Evolutionary conservation across 169 alveolate species (phyloP).

Genomic region (Perkinsus chesapeaki): DNA sequence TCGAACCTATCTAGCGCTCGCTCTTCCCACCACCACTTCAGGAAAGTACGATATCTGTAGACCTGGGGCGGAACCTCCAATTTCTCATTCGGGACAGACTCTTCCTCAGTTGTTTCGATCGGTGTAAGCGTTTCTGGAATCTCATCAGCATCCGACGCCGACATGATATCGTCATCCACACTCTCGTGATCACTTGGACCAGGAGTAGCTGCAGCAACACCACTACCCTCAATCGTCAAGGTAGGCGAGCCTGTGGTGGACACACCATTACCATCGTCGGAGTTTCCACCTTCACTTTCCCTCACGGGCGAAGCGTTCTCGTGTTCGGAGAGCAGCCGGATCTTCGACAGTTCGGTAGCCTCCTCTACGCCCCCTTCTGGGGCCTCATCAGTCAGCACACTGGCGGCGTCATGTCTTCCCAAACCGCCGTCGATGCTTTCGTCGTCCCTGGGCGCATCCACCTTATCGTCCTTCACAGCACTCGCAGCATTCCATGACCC

Average conservation of each 20-base stretch:
- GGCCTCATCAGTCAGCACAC: not conserved
- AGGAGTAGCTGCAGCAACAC: too few species aligned
- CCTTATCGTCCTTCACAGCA: not conserved
- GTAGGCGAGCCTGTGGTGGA: not conserved
- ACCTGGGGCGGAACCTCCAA: not conserved
- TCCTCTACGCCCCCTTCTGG: not conserved
- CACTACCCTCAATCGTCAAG: not conserved
- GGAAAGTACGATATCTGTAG: not conserved
- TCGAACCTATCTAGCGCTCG: not conserved
- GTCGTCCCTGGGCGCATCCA: not conserved
- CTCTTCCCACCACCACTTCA: not conserved
- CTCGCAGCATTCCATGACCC: not conserved
- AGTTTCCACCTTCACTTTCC: not conserved
- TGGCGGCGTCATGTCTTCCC: not conserved
- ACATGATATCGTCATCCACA: not conserved
- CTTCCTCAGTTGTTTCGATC: not conserved
- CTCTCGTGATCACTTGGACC: too few species aligned
- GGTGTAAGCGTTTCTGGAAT: not conserved
- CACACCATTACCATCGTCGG: not conserved
- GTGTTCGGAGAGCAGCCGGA: too few species aligned
- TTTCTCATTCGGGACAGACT: not conserved
- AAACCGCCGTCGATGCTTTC: not conserved
- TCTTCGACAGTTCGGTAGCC: not conserved
- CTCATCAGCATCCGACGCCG: not conserved
- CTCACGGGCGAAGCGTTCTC: too few species aligned